Base-by-base conservation (phyloP, 2,329 filamentous ascomycete species). In the Calonectria pteridis region DNA sequence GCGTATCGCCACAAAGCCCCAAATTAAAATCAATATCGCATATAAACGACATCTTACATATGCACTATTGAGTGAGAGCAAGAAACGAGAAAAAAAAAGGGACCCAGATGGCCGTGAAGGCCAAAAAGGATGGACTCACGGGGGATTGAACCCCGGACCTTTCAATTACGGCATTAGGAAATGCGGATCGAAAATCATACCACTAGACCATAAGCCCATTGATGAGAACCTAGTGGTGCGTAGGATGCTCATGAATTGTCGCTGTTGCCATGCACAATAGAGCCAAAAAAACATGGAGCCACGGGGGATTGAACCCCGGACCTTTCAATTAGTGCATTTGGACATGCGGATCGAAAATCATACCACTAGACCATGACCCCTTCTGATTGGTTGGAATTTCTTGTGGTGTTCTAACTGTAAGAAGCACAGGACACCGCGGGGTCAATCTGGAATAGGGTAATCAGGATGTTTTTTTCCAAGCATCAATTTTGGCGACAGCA, bases 171-270 rank as follows among this genome's bases (percentile, higher is more conserved):
- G 53, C 53, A 59, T n/a, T 37, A 40, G 33, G 33, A 59, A 6
- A 59, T 59, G 55, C 55, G 55, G 55, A 40, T 62, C 55, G 55
- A 62, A 62, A 62, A 62, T 62, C 55, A 62, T 62, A 62, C 55
- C 55, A 62, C 55, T 62, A 62, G 55, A 62, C 55, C 55, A 62
- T 62, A 23, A 62, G 23, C 55, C 55, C 55, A 40, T 40, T 40
- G 35, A 40, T 40, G 35, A 6, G 9, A 40, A 4, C 13, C 2
- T 6, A 10, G 13, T 3, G 35, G 14, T 3, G 18, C 35, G 1
- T 18, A 40, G 35, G 35, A 14, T n/a, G 40, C 40, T 46, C 20
- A 46, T 46, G 40, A 46, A 20, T 10, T 20, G 20, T n/a, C 20
- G 40, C n/a, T 9, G 7, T 46, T 9, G 7, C 40, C 40, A 46